Percentiles rank a stretch among this genome's conserved stretches.
phyloP scores from a whole-genome alignment of 176 grass and related monocot species.

The Carex cristatella region DNA sequence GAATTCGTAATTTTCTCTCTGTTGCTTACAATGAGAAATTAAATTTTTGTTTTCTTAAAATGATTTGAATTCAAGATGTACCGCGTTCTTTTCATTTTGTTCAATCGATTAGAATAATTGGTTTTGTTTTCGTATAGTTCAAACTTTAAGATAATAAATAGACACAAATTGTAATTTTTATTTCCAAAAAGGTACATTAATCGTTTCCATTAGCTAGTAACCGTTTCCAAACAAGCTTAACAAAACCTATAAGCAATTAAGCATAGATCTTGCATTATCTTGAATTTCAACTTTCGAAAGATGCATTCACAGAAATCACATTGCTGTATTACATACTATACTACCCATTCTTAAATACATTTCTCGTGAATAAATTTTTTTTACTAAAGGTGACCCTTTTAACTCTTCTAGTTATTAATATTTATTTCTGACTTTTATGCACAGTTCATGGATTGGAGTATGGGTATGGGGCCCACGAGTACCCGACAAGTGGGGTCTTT shows the following conservation, averaged over 20 bases:
- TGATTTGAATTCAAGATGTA: neutral
- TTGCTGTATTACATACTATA: neutral
- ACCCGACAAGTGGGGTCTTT: constrained; percentile 66
- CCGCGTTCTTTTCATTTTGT: neutral
- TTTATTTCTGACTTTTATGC: constrained; percentile 11
- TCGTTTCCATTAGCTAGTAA: neutral
- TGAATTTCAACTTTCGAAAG: neutral
- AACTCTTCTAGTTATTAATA: neutral
- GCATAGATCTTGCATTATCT: neutral
- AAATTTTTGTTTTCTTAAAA: neutral
- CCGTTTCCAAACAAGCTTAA: neutral
- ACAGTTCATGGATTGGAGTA: constrained; percentile 75
- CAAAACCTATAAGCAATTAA: neutral
- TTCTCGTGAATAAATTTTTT: neutral
- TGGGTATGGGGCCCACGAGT: constrained; percentile 76
- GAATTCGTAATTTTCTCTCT: neutral
- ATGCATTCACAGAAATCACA: neutral
- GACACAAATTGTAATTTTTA: neutral
- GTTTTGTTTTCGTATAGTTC: neutral
- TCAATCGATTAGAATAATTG: neutral
- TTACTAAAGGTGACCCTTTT: neutral
- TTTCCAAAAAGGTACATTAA: neutral
- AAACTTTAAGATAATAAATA: neutral
- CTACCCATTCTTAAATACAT: neutral
- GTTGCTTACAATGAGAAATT: neutral